Evolutionary conservation across 2,329 filamentous ascomycete genomes (phyloP).

Genomic region (Xenoacremonium recifei): DNA sequence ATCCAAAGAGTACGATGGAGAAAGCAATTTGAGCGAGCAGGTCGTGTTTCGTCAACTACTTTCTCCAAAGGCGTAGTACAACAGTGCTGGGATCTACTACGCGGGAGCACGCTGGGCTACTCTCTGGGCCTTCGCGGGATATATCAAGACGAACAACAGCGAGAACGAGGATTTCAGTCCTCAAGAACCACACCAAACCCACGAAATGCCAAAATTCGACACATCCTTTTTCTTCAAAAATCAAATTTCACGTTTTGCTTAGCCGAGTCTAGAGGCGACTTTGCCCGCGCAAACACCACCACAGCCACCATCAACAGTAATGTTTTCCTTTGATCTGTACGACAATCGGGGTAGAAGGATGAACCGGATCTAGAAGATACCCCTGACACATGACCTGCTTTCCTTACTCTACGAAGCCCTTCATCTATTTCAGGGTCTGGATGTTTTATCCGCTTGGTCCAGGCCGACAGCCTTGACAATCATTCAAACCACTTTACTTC

Average conservation of each 20-base stretch:
- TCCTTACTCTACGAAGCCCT: constrained; percentile 19
- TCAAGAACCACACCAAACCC: neutral
- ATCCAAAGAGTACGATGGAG: too few species aligned
- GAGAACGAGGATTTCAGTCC: too few species aligned
- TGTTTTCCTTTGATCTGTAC: constrained; percentile 11
- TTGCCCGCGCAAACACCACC: constrained; percentile 7
- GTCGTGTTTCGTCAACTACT: too few species aligned
- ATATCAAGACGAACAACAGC: too few species aligned
- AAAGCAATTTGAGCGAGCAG: too few species aligned
- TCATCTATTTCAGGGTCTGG: constrained; percentile 21
- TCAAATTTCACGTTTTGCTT: neutral
- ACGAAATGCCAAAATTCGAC: neutral
- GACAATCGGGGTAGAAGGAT: constrained; percentile 15
- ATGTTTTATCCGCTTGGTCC: too few species aligned
- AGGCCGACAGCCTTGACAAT: too few species aligned
- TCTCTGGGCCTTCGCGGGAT: too few species aligned
- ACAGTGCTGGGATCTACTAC: too few species aligned
- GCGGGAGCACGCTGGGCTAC: too few species aligned
- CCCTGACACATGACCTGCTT: constrained; percentile 18
- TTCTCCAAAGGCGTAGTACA: too few species aligned
- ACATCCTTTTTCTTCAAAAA: constrained; percentile 8
- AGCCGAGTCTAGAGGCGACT: constrained; percentile 2
- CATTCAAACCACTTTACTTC: too few species aligned
- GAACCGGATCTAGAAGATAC: constrained; percentile 19
- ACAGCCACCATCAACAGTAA: constrained; percentile 9